A percentile compares a stretch with the other conserved stretches of the same genome.
Conservation (phyloP, 2,329 filamentous ascomycete species). For the Stachybotrys echinatus region DNA sequence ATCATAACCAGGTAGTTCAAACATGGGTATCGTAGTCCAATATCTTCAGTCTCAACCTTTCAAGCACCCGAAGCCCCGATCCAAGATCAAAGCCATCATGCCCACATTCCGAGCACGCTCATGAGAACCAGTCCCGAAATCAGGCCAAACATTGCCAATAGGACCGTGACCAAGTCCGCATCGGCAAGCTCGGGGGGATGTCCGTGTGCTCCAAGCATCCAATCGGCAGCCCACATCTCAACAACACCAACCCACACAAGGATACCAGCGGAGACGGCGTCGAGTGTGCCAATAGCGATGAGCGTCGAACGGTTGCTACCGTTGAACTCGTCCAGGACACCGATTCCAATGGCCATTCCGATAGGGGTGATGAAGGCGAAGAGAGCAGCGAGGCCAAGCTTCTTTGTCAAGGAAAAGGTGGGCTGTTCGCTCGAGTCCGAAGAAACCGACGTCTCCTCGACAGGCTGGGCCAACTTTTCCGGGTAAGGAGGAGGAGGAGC, state of each 20-base stretch:
- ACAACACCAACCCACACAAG: conserved; percentile 75
- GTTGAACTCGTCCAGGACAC: conserved; percentile 65
- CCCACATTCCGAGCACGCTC: conserved; percentile 73
- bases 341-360: conserved; percentile 77
- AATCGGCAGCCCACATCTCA: conserved; percentile 75
- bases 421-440: conserved; percentile 5
- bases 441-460: conserved; percentile 5
- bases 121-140: conserved; percentile 61
- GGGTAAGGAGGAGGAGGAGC: no score
- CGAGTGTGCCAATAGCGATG: conserved; percentile 66
- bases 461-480: conserved; percentile 10
- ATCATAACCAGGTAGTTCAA: not conserved
- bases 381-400: conserved; percentile 54
- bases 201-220: conserved; percentile 48
- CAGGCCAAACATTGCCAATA: conserved; percentile 46
- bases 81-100: conserved; percentile 35
- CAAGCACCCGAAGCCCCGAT: not conserved
- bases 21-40: not conserved
- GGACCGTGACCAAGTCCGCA: conserved; percentile 41
- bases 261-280: conserved; percentile 70
- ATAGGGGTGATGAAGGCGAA: conserved; percentile 71
- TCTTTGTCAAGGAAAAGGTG: conserved; percentile 36
- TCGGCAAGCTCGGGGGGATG: conserved; percentile 44
- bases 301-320: conserved; percentile 65
- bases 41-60: not conserved